phyloP scores from a whole-genome alignment of 176 grass and related monocot species.

The Carex cristatella region DNA sequence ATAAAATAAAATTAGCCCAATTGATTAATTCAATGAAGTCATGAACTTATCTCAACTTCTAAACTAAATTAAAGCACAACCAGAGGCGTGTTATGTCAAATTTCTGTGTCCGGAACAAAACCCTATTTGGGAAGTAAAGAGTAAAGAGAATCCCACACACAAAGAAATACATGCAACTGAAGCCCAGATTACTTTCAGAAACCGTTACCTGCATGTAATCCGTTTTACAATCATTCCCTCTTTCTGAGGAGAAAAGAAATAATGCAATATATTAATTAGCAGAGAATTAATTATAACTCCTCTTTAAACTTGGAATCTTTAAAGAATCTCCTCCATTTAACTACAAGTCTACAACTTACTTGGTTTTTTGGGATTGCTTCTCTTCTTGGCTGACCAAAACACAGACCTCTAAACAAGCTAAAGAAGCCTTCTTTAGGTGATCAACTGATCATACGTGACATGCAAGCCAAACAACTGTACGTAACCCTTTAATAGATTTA shows the following conservation, averaged over 20 bases:
- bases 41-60: not conserved
- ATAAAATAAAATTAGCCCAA: not conserved
- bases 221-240: constrained; percentile 8
- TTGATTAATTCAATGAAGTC: not conserved
- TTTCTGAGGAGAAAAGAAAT: not conserved
- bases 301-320: constrained; percentile 9
- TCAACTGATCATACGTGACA: constrained; percentile 1
- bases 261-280: not conserved
- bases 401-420: constrained; percentile 10
- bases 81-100: not conserved
- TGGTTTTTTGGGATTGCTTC: constrained; percentile 14
- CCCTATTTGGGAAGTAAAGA: constrained; percentile 10
- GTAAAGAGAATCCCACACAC: constrained; percentile 19
- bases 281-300: not conserved
- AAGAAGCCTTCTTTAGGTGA: constrained; percentile 18
- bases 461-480: constrained; percentile 15
- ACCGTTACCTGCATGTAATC: constrained; percentile 20
- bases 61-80: not conserved
- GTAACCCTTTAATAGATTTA: constrained; percentile 1
- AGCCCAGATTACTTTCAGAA: constrained; percentile 23
- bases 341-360: not conserved
- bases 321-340: constrained; percentile 16
- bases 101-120: not conserved
- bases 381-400: not conserved
- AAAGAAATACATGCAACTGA: not conserved